Conservation (phyloP, 768 basidiomycete species). For the Hortiboletus flavorubellus region DNA sequence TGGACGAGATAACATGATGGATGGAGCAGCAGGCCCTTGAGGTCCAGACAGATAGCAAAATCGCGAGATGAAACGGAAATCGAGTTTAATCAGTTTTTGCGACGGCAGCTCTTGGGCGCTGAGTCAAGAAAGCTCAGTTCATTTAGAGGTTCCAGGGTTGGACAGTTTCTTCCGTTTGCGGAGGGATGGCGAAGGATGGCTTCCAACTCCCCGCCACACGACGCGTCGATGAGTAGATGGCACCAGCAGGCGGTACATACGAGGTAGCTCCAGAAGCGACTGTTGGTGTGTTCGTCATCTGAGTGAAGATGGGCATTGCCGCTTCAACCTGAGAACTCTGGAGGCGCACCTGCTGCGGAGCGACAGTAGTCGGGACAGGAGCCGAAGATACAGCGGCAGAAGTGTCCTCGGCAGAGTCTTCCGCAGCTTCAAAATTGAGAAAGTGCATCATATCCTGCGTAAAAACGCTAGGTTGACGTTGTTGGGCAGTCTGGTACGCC, state of each 20-base stretch:
- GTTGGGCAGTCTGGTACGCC: conserved; percentile 10
- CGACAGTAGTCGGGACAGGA: conserved; percentile 8
- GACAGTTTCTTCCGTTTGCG: conserved; percentile 31
- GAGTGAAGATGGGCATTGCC: conserved; percentile 26
- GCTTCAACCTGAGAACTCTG: conserved; percentile 14
- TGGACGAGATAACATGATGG: conserved; percentile 10
- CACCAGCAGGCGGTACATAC: conserved; percentile 57
- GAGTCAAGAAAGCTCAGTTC: background rate
- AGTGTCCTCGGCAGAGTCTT: conserved; percentile 5
- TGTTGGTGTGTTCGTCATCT: conserved; percentile 21
- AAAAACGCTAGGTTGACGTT: conserved; percentile 21
- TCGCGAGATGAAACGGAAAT: conserved; percentile 12
- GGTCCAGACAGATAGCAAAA: background rate
- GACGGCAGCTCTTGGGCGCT: too few species aligned
- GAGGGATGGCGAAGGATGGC: conserved; percentile 13
- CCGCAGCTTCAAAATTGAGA: conserved; percentile 35
- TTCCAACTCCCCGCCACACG: conserved; percentile 57
- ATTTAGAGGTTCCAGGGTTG: conserved; percentile 27
- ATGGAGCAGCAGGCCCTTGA: conserved; percentile 3
- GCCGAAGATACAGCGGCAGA: background rate
- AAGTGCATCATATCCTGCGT: conserved; percentile 36
- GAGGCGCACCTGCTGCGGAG: conserved; percentile 25
- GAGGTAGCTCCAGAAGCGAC: conserved; percentile 7
- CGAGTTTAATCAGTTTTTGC: conserved; percentile 4
- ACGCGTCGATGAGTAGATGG: conserved; percentile 44